Conservation (phyloP, 768 basidiomycete genomes). For the Sporobolomyces roseus region DNA sequence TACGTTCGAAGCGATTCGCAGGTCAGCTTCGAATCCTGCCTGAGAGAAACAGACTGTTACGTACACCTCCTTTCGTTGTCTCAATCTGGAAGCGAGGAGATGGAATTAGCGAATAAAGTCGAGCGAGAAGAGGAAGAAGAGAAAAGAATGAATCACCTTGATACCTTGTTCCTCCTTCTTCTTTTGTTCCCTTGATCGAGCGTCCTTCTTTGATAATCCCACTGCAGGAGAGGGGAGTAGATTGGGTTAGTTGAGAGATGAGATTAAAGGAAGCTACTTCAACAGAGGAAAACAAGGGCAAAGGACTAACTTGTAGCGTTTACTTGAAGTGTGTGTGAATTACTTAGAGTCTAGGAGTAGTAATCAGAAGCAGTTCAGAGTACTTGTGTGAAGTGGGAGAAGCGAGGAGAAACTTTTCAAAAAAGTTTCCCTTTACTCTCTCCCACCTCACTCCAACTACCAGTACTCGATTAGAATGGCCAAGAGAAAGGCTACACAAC, state of each 20-base stretch:
- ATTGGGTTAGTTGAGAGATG: slow-evolving; percentile 3
- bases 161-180: slow-evolving; percentile 13
- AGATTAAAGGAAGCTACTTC: neutral
- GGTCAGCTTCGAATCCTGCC: too few species aligned
- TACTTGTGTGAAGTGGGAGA: neutral
- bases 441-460: neutral
- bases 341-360: too few species aligned
- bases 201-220: slow-evolving; percentile 30
- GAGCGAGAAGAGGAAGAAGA: neutral
- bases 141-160: slow-evolving; percentile 1
- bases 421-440: neutral
- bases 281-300: too few species aligned
- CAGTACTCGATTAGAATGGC: slow-evolving; percentile 4
- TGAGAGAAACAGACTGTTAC: neutral
- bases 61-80: slow-evolving; percentile 21
- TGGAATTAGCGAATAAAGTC: neutral
- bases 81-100: slow-evolving; percentile 4
- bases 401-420: neutral
- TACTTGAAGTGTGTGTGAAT: too few species aligned
- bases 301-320: too few species aligned
- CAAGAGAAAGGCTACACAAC: slow-evolving; percentile 12
- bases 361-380: neutral
- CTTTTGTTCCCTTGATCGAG: slow-evolving; percentile 24
- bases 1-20: neutral
- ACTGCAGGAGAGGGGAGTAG: neutral